Conservation (phyloP, 1,284 basidiomycete genomes). For the Apiotrichum sp. region DNA sequence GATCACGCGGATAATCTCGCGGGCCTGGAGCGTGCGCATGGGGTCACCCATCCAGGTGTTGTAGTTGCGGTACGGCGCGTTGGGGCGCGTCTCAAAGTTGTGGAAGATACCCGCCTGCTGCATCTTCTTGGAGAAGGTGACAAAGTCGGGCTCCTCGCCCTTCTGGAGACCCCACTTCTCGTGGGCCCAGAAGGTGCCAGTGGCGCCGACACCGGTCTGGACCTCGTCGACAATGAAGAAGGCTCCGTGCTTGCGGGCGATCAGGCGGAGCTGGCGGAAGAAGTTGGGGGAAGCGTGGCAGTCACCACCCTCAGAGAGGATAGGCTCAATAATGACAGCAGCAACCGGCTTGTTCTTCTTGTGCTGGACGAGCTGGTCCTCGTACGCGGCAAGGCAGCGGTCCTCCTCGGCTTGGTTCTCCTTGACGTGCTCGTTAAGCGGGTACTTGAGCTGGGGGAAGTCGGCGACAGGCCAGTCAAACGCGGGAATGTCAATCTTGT, state of each 20-base stretch:
- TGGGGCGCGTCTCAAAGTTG: slow-evolving; percentile 49
- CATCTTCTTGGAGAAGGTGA: slow-evolving; percentile 54
- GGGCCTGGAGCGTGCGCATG: slow-evolving; percentile 52
- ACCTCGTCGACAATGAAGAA: slow-evolving; percentile 54
- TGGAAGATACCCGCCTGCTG: slow-evolving; percentile 53
- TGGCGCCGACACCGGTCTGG: slow-evolving; percentile 54
- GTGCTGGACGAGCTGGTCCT: slow-evolving; percentile 37
- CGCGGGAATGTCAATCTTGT: slow-evolving; percentile 56
- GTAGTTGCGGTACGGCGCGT: slow-evolving; percentile 50
- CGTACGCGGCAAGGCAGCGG: slow-evolving; percentile 36
- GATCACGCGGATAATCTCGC: slow-evolving; percentile 51
- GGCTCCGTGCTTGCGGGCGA: slow-evolving; percentile 51
- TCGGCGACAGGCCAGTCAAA: slow-evolving; percentile 54
- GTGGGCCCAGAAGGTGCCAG: slow-evolving; percentile 55
- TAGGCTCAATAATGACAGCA: slow-evolving; percentile 55
- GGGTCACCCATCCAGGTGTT: slow-evolving; percentile 50
- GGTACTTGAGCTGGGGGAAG: slow-evolving; percentile 54
- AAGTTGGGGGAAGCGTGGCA: slow-evolving; percentile 52
- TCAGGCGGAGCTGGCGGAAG: slow-evolving; percentile 50
- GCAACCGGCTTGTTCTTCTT: slow-evolving; percentile 50
- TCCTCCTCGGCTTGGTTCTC: slow-evolving; percentile 48
- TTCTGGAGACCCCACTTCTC: slow-evolving; percentile 52
- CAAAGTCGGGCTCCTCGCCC: slow-evolving; percentile 51
- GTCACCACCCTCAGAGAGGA: slow-evolving; percentile 56
- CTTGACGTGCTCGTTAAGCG: slow-evolving; percentile 45